phyloP scores from a whole-genome alignment of 78 protist species.

The Parvularia atlantis region DNA sequence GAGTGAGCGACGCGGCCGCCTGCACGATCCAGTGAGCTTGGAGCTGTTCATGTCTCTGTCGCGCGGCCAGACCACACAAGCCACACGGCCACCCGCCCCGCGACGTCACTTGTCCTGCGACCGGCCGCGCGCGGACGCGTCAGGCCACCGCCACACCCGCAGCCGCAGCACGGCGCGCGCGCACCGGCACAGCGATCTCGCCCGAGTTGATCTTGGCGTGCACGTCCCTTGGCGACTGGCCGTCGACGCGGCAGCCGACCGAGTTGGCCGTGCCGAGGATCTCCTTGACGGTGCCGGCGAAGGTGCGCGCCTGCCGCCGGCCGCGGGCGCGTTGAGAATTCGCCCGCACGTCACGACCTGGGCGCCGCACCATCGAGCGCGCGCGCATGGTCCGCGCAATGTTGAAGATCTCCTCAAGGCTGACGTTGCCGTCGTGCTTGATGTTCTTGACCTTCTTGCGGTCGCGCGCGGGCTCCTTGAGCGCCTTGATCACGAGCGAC shows the following conservation, averaged over 20 bases:
- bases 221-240: conserved; percentile 70
- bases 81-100: no score
- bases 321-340: no score
- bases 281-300: conserved; percentile 85
- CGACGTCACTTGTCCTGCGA: no score
- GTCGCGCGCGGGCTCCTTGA: conserved; percentile 97
- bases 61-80: no score
- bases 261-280: conserved; percentile 89
- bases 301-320: no score
- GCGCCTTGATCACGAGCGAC: conserved; percentile 84
- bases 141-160: no score
- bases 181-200: conserved; percentile 25
- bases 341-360: no score
- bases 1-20: no score
- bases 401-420: conserved; percentile 69
- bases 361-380: conserved; percentile 71
- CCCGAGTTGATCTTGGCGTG: conserved; percentile 58
- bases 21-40: no score
- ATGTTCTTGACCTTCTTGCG: conserved; percentile 97
- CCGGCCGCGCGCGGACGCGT: no score
- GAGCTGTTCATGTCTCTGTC: no score
- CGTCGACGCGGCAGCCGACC: conserved; percentile 92
- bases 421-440: conserved; percentile 88
- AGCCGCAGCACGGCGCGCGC: no score
- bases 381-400: conserved; percentile 79